Conservation (phyloP, 169 alveolate genomes). For the Nephromyces sp. region DNA sequence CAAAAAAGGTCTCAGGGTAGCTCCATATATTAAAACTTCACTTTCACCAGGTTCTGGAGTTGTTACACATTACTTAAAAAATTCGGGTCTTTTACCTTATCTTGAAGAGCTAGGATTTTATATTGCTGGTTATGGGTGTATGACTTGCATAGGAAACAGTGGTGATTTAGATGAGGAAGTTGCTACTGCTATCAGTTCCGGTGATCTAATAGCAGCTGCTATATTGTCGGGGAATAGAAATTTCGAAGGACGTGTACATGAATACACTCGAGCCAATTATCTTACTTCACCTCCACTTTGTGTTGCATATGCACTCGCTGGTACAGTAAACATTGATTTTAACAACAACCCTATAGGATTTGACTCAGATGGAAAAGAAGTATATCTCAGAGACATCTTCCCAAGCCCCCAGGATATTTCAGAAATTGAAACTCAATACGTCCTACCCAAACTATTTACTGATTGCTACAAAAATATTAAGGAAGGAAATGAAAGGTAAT, state of each 20-base stretch:
- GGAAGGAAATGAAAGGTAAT: slow-evolving; percentile 67
- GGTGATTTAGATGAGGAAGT: slow-evolving; percentile 61
- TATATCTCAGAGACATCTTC: slow-evolving; percentile 80
- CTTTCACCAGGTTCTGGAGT: slow-evolving; percentile 68
- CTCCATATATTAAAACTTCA: slow-evolving; percentile 62
- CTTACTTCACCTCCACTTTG: slow-evolving; percentile 94
- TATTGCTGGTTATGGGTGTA: slow-evolving; percentile 93
- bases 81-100: slow-evolving; percentile 68
- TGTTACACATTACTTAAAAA: slow-evolving; percentile 39
- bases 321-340: slow-evolving; percentile 73
- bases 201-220: slow-evolving; percentile 10
- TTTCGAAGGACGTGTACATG: slow-evolving; percentile 92
- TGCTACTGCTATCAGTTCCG: slow-evolving; percentile 10
- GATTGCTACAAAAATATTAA: slow-evolving; percentile 78
- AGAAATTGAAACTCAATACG: slow-evolving; percentile 51
- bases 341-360: slow-evolving; percentile 78
- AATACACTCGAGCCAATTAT: slow-evolving; percentile 85
- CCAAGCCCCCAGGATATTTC: slow-evolving; percentile 76
- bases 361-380: slow-evolving; percentile 70
- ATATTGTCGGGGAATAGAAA: slow-evolving; percentile 74
- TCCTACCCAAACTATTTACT: slow-evolving; percentile 82
- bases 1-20: slow-evolving; percentile 65
- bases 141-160: slow-evolving; percentile 94
- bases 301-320: slow-evolving; percentile 71
- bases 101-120: slow-evolving; percentile 85